A percentile compares a stretch with the other conserved stretches of the same genome.
Evolutionary conservation across 2,329 filamentous ascomycete species (phyloP).

Genomic region (Triangularia verruculosa): DNA sequence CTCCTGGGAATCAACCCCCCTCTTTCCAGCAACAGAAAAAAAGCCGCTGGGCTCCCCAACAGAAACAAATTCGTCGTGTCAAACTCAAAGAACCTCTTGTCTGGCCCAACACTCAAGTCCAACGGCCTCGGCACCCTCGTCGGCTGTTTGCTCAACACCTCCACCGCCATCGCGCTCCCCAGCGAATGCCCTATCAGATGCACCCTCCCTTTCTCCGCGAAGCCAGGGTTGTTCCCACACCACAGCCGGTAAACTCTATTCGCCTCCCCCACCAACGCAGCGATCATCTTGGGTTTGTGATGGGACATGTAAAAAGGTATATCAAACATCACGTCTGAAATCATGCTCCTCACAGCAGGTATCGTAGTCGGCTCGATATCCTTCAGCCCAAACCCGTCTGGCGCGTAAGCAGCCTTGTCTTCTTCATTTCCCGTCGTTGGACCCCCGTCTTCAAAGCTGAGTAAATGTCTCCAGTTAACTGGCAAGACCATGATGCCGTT

Average conservation of each 20-base stretch:
- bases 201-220: conserved; percentile 75
- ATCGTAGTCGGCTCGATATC: conserved; percentile 92
- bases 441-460: conserved; percentile 82
- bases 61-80: conserved; percentile 87
- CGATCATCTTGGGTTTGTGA: conserved; percentile 92
- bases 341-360: conserved; percentile 86
- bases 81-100: conserved; percentile 75
- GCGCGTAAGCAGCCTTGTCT: conserved; percentile 50
- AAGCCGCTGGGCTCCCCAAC: conserved; percentile 84
- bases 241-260: conserved; percentile 95
- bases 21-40: conserved; percentile 85
- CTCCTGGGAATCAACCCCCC: conserved; percentile 69
- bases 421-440: conserved; percentile 49
- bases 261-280: conserved; percentile 82
- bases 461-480: conserved; percentile 85
- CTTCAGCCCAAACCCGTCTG: conserved; percentile 64
- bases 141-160: conserved; percentile 86
- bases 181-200: conserved; percentile 92
- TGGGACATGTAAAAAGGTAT: conserved; percentile 97
- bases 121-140: conserved; percentile 57
- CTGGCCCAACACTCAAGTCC: conserved; percentile 40
- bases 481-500: conserved; percentile 92
- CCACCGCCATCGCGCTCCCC: conserved; percentile 90
- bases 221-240: conserved; percentile 90
- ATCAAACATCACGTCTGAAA: conserved; percentile 97